These are phyloP conservation scores for Pseudocercospora ulei DNA, from an alignment of 2,329 filamentous ascomycete genomes.

Conservation along the genomic window DNA sequence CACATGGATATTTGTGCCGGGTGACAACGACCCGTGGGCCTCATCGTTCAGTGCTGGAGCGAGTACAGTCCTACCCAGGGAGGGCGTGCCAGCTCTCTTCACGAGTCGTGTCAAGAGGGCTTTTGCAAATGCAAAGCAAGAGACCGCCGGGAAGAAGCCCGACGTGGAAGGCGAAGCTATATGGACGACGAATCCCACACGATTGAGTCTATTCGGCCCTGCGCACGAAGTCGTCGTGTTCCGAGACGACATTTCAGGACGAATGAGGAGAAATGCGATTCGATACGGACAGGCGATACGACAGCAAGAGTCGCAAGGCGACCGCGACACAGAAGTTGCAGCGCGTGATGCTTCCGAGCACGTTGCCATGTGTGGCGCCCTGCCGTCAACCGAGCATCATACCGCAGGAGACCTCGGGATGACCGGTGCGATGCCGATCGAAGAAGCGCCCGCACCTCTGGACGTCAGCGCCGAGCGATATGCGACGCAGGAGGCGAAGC, in stretches of 20 bases:
- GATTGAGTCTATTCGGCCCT: constrained; percentile 75
- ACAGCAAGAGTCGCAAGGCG: constrained; percentile 25
- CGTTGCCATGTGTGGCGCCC: constrained; percentile 29
- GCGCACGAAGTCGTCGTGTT: constrained; percentile 80
- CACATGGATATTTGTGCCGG: constrained; percentile 86
- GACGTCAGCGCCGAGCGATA: constrained; percentile 19
- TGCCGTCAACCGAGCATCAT: constrained; percentile 23
- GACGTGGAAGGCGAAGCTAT: constrained; percentile 60
- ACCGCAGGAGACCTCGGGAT: constrained; percentile 17
- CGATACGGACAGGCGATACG: constrained; percentile 49
- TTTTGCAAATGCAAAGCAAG: constrained; percentile 68
- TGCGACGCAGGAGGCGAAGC: constrained; percentile 28
- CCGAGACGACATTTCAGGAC: constrained; percentile 72
- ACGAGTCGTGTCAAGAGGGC: constrained; percentile 74
- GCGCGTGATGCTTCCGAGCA: constrained; percentile 18
- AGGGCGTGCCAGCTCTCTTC: constrained; percentile 74
- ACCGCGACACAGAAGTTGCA: constrained; percentile 6
- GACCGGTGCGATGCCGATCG: constrained; percentile 13
- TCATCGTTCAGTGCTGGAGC: constrained; percentile 73
- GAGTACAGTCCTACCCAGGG: constrained; percentile 58
- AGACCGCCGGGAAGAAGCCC: constrained; percentile 44
- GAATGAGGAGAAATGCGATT: constrained; percentile 67
- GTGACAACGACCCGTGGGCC: constrained; percentile 95
- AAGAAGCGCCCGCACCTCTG: constrained; percentile 10
- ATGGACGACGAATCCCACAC: constrained; percentile 80